These are phyloP conservation scores for Maudiozyma humilis DNA, from an alignment of 1,139 yeast genomes.

Conservation along the genomic window DNA sequence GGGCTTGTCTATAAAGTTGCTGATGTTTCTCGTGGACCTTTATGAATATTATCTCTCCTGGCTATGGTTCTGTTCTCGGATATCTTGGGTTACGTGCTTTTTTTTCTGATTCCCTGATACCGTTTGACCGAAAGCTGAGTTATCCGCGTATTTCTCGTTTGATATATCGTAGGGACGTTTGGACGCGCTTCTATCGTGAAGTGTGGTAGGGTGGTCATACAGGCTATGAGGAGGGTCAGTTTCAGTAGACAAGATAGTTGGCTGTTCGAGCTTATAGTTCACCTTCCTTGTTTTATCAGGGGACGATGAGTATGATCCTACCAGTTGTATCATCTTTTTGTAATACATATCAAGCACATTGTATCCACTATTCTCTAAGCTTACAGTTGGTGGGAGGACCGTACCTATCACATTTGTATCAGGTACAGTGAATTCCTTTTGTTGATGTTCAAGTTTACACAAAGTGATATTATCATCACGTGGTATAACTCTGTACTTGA, in stretches of 20 bases:
- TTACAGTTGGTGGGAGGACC: slow-evolving; percentile 5
- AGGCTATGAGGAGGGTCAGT: neutral
- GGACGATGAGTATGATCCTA: slow-evolving; percentile 38
- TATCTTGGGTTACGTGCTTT: slow-evolving; percentile 4
- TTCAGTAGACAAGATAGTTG: neutral
- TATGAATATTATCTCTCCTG: neutral
- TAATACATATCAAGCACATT: slow-evolving; percentile 52
- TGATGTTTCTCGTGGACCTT: neutral
- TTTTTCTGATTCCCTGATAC: neutral
- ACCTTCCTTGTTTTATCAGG: slow-evolving; percentile 24
- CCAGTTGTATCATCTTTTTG: slow-evolving; percentile 50
- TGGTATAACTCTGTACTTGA: slow-evolving; percentile 69
- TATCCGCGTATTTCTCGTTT: neutral
- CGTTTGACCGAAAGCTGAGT: neutral
- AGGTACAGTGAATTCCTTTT: slow-evolving; percentile 21
- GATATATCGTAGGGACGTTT: neutral
- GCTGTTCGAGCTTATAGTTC: slow-evolving; percentile 13
- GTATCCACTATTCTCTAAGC: slow-evolving; percentile 25
- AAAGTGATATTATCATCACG: slow-evolving; percentile 35
- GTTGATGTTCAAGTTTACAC: slow-evolving; percentile 28
- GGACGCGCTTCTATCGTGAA: neutral
- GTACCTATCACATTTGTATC: slow-evolving; percentile 8
- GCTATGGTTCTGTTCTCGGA: neutral
- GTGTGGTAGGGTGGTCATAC: neutral
- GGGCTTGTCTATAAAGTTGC: neutral